phyloP scores from a whole-genome alignment of 2,329 filamentous ascomycete genomes.

The Alternaria burnsii region DNA sequence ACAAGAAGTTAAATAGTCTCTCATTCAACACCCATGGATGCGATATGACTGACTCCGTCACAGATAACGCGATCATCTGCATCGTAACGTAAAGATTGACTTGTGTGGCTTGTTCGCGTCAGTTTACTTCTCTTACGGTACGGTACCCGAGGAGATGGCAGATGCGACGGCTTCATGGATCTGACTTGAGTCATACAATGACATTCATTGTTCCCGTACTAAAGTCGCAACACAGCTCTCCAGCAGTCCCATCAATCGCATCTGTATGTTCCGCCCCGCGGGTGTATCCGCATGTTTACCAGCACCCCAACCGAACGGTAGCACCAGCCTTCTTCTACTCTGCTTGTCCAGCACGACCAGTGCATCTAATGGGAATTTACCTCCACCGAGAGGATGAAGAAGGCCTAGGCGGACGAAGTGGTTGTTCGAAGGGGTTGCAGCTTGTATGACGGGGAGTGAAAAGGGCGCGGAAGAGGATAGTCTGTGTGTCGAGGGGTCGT shows the following conservation, averaged over 20 bases:
- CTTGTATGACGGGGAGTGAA: slow-evolving; percentile 45
- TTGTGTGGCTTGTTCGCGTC: neutral
- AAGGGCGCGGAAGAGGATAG: slow-evolving; percentile 35
- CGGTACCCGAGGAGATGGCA: neutral
- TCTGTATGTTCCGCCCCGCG: slow-evolving; percentile 43
- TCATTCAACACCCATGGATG: neutral
- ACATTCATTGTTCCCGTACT: slow-evolving; percentile 17
- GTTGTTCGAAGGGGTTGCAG: slow-evolving; percentile 43
- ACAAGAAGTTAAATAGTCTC: neutral
- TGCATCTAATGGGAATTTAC: slow-evolving; percentile 54
- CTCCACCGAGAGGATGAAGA: slow-evolving; percentile 56
- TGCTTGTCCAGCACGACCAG: slow-evolving; percentile 54
- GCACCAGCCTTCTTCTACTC: slow-evolving; percentile 50
- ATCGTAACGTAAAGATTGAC: neutral
- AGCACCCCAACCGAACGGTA: slow-evolving; percentile 58
- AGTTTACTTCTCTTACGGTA: neutral
- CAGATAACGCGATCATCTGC: neutral
- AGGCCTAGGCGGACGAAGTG: slow-evolving; percentile 53
- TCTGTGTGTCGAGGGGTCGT: slow-evolving; percentile 42
- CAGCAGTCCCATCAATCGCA: slow-evolving; percentile 39
- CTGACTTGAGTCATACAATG: neutral
- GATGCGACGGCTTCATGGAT: too few relatives aligned
- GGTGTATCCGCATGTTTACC: slow-evolving; percentile 46
- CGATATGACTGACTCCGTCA: neutral
- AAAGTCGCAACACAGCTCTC: slow-evolving; percentile 39